Conservation (phyloP, 2,329 filamentous ascomycete species). For the Penicillium sp. region DNA sequence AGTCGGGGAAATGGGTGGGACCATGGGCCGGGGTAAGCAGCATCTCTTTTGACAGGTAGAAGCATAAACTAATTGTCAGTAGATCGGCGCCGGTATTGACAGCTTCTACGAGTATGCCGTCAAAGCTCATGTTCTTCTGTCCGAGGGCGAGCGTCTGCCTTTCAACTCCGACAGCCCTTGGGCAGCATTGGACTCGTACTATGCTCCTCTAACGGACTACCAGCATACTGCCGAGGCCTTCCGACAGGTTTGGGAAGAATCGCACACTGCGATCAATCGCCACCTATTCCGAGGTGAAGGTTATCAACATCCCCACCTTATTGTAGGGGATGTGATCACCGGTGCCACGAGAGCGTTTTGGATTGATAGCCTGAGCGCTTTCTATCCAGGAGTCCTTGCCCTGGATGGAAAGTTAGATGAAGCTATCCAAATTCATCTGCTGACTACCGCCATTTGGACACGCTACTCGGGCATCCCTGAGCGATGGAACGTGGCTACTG, state of each 20-base stretch:
- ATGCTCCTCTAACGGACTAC: slow-evolving; percentile 61
- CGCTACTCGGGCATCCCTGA: slow-evolving; percentile 92
- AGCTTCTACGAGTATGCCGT: slow-evolving; percentile 98
- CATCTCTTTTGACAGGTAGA: not conserved
- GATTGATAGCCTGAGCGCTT: slow-evolving; percentile 95
- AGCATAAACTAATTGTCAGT: slow-evolving; percentile 11
- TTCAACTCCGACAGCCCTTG: slow-evolving; percentile 43
- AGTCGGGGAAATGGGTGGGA: slow-evolving; percentile 84
- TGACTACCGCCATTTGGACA: slow-evolving; percentile 93
- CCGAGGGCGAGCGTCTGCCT: slow-evolving; percentile 58
- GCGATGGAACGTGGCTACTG: slow-evolving; percentile 84
- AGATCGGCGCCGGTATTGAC: slow-evolving; percentile 91
- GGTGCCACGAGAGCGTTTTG: slow-evolving; percentile 87
- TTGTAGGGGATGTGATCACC: slow-evolving; percentile 83
- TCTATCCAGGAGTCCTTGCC: slow-evolving; percentile 85
- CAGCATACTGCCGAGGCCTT: slow-evolving; percentile 76
- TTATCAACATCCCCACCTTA: slow-evolving; percentile 85
- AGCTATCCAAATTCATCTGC: slow-evolving; percentile 82
- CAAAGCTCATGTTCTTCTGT: slow-evolving; percentile 88
- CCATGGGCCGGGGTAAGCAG: slow-evolving; percentile 69
- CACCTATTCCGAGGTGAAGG: slow-evolving; percentile 78
- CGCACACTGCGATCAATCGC: slow-evolving; percentile 81
- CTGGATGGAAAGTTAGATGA: slow-evolving; percentile 88
- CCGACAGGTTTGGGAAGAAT: slow-evolving; percentile 77
- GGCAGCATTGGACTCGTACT: slow-evolving; percentile 62